These are phyloP conservation scores for Vigna unguiculata DNA, from an alignment of 306 rosid species.

Conservation along the genomic window DNA sequence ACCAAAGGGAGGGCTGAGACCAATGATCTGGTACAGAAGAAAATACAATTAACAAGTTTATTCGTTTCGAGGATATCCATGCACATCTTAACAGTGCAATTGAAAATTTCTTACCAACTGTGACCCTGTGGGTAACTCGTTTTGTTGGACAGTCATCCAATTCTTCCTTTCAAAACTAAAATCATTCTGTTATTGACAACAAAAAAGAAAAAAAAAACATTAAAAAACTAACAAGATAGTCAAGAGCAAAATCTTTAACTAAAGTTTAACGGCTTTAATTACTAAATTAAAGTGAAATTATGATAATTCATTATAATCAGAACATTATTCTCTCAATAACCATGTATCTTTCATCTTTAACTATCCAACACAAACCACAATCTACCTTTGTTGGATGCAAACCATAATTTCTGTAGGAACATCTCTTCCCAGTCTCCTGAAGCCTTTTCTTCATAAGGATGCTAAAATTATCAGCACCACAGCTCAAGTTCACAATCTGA, in stretches of 20 bases:
- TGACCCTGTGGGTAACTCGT: slow-evolving; percentile 64
- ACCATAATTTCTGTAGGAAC: slow-evolving; percentile 69
- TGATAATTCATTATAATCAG: background rate
- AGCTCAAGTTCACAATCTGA: slow-evolving; percentile 82
- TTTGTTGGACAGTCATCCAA: slow-evolving; percentile 69
- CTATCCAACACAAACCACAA: background rate
- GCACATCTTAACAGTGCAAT: slow-evolving; percentile 30
- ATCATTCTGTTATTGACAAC: slow-evolving; percentile 58
- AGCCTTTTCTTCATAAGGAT: slow-evolving; percentile 74
- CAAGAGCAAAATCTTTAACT: background rate
- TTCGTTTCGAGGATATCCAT: background rate
- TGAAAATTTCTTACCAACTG: slow-evolving; percentile 59
- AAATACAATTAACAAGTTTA: background rate
- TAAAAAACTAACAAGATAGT: slow-evolving; percentile 1
- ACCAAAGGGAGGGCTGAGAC: slow-evolving; percentile 76
- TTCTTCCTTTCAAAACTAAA: slow-evolving; percentile 71
- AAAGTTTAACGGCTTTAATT: background rate
- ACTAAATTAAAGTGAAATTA: slow-evolving; percentile 8
- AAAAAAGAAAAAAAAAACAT: background rate
- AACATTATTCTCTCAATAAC: background rate
- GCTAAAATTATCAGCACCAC: slow-evolving; percentile 83
- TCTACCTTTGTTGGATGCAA: slow-evolving; percentile 69
- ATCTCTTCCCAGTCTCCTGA: slow-evolving; percentile 68
- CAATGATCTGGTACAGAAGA: slow-evolving; percentile 67
- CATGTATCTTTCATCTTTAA: background rate